Base-by-base conservation (phyloP, 371 early-diverging fungal species). In the Mucor lusitanicus region DNA sequence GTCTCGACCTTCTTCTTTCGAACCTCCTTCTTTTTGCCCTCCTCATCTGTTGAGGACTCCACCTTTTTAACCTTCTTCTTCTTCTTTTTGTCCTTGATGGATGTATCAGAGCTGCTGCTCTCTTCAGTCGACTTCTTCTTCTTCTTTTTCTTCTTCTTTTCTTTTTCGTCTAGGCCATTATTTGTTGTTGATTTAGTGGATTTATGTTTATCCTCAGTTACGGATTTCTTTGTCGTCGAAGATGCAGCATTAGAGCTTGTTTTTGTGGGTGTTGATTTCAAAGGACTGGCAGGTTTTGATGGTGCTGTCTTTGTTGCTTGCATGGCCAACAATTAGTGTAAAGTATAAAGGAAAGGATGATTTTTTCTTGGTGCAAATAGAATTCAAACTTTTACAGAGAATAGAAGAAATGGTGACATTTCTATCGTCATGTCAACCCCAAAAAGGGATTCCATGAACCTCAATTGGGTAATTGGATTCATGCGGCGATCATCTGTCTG, bases 321-420 rank as follows among this genome's bases (percentile, higher is more conserved):
- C 25, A 33, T 35, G 58, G 25, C 6, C 12, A 59, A 42, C 17
- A 27, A 40, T 11, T 58, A 44, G 44, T 40, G 39, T 40, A 44
- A 44, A 37, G 28, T 44, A 44, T 8, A 25, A 44, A 21, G 30
- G 32, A 60, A 60, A 44, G 17, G 17, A 28, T 55, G 15, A 55
- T 55, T 55, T 4, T 55, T 30, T 32, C 37, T 37, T 8, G 12
- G 50, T 50, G 21, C 25, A 50, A 12, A n/a, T 15, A 30, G 32
- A 30, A 55, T 13, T 32, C 19, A 55, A 55, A 48, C 8, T 19
- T 28, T 27, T 27, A 32, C 32, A 55, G 17, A 30, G 15, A 55
- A 21, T 21, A 17, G 13, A 23, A 58, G 28, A 42, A 61, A 46
- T 61, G 61, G 46, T 61, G 61, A 61, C 61, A 39, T 40, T 27